phyloP scores from a whole-genome alignment of 2,329 filamentous ascomycete species.

The Venturia nashicola region DNA sequence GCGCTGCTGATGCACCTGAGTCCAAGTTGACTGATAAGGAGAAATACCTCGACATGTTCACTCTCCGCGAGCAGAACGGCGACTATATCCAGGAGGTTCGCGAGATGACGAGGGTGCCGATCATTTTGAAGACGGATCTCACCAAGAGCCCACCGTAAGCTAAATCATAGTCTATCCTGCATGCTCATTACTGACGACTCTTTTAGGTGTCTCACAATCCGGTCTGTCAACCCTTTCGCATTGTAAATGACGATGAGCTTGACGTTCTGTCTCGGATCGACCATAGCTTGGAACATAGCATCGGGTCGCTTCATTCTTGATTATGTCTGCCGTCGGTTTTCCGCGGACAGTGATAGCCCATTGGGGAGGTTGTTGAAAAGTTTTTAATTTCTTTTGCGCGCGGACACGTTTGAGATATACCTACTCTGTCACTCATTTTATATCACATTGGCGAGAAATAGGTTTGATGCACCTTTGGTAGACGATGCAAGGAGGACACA shows the following conservation, averaged over 20 bases:
- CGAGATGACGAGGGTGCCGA: conserved; percentile 95
- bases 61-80: conserved; percentile 79
- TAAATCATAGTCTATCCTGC: conserved; percentile 1
- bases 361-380: neutral
- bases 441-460: neutral
- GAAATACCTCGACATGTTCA: conserved; percentile 86
- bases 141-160: conserved; percentile 99
- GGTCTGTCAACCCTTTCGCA: conserved; percentile 70
- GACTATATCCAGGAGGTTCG: conserved; percentile 97
- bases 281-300: neutral
- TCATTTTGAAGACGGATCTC: conserved; percentile 95
- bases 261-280: neutral
- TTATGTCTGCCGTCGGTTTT: neutral
- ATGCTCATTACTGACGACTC: conserved; percentile 24
- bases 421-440: conserved; percentile 2
- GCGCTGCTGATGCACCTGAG: conserved; percentile 56
- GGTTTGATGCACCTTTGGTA: neutral
- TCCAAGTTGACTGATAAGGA: conserved; percentile 82
- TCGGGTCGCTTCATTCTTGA: neutral
- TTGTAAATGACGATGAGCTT: conserved; percentile 19
- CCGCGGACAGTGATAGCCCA: neutral
- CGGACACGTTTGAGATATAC: conserved; percentile 2
- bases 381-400: neutral
- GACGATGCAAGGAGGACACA: neutral
- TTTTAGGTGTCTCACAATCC: conserved; percentile 66